These are phyloP conservation scores for Ceratocystis cubensis DNA, from an alignment of 2,329 filamentous ascomycete genomes.

Conservation along the genomic window DNA sequence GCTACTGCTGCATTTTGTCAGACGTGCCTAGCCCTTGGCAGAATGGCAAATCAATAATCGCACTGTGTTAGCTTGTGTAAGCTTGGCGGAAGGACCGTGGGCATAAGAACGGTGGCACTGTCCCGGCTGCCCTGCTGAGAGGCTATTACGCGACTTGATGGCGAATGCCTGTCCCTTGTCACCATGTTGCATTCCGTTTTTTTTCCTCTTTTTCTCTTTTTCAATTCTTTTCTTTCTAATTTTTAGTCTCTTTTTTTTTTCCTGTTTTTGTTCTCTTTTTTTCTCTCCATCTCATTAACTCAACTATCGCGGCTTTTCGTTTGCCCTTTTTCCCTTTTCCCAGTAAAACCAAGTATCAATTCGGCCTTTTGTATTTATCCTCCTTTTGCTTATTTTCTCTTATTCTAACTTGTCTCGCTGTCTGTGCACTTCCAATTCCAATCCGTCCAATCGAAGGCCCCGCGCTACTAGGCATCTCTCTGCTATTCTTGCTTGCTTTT, in stretches of 20 bases:
- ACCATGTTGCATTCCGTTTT: background rate
- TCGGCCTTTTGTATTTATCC: no score
- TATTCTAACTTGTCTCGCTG: no score
- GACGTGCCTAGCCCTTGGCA: background rate
- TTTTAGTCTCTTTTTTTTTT: background rate
- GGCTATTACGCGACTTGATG: slow-evolving; percentile 1
- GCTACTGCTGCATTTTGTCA: background rate
- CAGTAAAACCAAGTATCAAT: no score
- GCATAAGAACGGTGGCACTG: background rate
- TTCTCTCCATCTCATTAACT: background rate
- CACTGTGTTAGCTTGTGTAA: background rate
- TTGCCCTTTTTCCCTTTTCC: no score
- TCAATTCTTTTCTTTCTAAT: background rate
- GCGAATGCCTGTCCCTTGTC: slow-evolving; percentile 4
- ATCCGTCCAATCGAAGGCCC: slow-evolving; percentile 8
- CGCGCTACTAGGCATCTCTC: background rate
- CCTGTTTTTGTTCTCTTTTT: background rate
- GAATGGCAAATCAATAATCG: background rate
- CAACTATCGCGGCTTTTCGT: no score
- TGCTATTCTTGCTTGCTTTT: background rate
- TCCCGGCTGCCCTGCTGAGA: background rate
- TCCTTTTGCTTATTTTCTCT: no score
- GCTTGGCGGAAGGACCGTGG: background rate
- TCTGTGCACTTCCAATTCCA: slow-evolving; percentile 1
- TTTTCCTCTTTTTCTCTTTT: background rate